Percentiles rank a stretch among this genome's conserved stretches.
Conservation (phyloP, 2,329 filamentous ascomycete genomes). For the Fusarium sp. region DNA sequence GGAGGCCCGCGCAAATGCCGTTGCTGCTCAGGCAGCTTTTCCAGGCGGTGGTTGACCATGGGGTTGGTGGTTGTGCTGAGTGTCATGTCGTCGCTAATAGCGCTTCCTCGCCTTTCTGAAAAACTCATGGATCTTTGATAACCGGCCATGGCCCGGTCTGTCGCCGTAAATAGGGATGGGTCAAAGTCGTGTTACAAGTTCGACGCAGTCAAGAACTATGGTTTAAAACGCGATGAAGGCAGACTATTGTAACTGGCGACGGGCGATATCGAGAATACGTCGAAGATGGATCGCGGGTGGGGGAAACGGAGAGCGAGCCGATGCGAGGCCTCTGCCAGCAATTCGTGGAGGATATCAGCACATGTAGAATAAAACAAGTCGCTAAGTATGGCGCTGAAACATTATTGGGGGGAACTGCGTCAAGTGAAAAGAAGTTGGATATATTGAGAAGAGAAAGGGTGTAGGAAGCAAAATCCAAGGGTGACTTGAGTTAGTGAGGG, state of each 20-base stretch:
- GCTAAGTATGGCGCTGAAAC: slow-evolving; percentile 4
- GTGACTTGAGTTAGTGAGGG: slow-evolving; percentile 31
- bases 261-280: slow-evolving; percentile 36
- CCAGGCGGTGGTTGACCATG: slow-evolving; percentile 59
- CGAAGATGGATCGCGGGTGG: slow-evolving; percentile 34
- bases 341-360: slow-evolving; percentile 39
- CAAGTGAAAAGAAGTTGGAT: slow-evolving; percentile 6
- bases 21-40: slow-evolving; percentile 59
- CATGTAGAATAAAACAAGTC: slow-evolving; percentile 29
- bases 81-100: slow-evolving; percentile 67
- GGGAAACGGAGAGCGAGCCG: slow-evolving; percentile 29
- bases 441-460: slow-evolving; percentile 31
- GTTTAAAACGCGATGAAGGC: slow-evolving; percentile 26
- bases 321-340: slow-evolving; percentile 32
- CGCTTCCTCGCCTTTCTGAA: slow-evolving; percentile 69
- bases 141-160: slow-evolving; percentile 49
- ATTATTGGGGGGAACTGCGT: slow-evolving; percentile 5
- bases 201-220: slow-evolving; percentile 7
- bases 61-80: slow-evolving; percentile 62
- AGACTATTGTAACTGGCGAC: slow-evolving; percentile 20
- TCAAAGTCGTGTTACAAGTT: slow-evolving; percentile 10
- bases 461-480: slow-evolving; percentile 37
- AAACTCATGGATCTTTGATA: slow-evolving; percentile 65
- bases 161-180: slow-evolving; percentile 27
- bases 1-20: slow-evolving; percentile 66